Percentiles rank a stretch among this genome's conserved stretches.
phyloP scores from a whole-genome alignment of 768 basidiomycete genomes.

The Phylloporus sp. region DNA sequence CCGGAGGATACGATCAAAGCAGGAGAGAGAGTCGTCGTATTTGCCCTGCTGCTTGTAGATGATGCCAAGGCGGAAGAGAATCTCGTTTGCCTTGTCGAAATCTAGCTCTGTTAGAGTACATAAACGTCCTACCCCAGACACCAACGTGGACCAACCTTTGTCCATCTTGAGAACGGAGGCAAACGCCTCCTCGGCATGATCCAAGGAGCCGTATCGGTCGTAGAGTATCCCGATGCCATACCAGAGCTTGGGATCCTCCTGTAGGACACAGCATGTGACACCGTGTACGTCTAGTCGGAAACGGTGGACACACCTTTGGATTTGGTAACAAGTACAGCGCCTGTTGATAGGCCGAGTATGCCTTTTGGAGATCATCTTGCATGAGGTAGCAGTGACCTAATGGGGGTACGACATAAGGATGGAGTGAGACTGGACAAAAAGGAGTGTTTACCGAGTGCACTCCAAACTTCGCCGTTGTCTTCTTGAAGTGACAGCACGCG shows the following conservation, averaged over 20 bases:
- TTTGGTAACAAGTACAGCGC: slow-evolving; percentile 94
- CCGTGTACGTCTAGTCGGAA: not conserved
- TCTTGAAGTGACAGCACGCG: slow-evolving; percentile 85
- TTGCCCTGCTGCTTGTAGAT: slow-evolving; percentile 99
- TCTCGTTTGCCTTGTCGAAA: slow-evolving; percentile 98
- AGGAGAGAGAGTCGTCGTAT: slow-evolving; percentile 80
- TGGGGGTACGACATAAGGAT: slow-evolving; percentile 12
- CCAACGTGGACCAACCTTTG: slow-evolving; percentile 57
- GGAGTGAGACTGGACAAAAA: slow-evolving; percentile 16
- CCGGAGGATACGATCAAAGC: slow-evolving; percentile 95
- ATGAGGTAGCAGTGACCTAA: slow-evolving; percentile 95
- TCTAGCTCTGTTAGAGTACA: slow-evolving; percentile 46
- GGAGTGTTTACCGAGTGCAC: slow-evolving; percentile 72
- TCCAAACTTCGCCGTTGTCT: slow-evolving; percentile 99
- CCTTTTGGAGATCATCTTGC: slow-evolving; percentile 99
- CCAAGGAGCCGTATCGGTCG: slow-evolving; percentile 96
- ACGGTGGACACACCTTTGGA: slow-evolving; percentile 65
- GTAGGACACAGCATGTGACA: slow-evolving; percentile 8
- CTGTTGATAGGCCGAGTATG: slow-evolving; percentile 97
- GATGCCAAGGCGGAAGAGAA: slow-evolving; percentile 95
- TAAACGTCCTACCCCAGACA: slow-evolving; percentile 11
- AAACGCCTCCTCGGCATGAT: slow-evolving; percentile 99
- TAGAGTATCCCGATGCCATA: slow-evolving; percentile 99
- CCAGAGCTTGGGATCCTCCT: slow-evolving; percentile 98
- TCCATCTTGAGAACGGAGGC: slow-evolving; percentile 96